Evolutionary conservation across 257 asterid species (phyloP).

Genomic region (Penstemon davidsonii): DNA sequence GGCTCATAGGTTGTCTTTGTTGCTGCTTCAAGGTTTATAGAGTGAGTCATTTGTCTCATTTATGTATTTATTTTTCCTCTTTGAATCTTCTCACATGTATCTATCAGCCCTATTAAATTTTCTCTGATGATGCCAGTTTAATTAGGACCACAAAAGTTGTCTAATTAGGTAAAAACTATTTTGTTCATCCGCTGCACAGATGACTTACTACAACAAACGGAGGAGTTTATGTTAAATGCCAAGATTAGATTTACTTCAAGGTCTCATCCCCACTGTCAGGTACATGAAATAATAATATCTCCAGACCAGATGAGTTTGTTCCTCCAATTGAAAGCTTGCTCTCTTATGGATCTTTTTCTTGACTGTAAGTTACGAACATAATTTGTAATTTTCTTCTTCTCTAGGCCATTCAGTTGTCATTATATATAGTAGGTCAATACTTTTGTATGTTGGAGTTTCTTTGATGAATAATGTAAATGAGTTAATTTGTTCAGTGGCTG

Average conservation of each 20-base stretch:
- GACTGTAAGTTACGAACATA: not conserved
- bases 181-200: no score
- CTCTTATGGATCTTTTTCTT: not conserved
- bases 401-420: not conserved
- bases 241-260: no score
- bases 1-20: slow-evolving; percentile 35
- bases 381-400: not conserved
- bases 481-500: not conserved
- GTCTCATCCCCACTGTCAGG: no score
- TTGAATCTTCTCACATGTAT: not conserved
- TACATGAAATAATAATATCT: no score
- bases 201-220: no score
- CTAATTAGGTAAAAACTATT: not conserved
- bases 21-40: not conserved
- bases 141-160: slow-evolving; percentile 4
- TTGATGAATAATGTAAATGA: slow-evolving; percentile 10
- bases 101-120: not conserved
- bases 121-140: slow-evolving; percentile 11
- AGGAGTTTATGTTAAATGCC: no score
- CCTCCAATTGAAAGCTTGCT: slow-evolving; percentile 9
- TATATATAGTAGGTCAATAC: no score
- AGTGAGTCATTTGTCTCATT: not conserved
- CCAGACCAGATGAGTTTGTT: slow-evolving; percentile 10
- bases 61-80: not conserved
- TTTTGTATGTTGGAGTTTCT: not conserved